Percentiles rank a stretch among this genome's conserved stretches.
These are phyloP conservation scores for Sporisorium iseilematis-ciliati DNA, from an alignment of 1,284 basidiomycete genomes.

Conservation along the genomic window DNA sequence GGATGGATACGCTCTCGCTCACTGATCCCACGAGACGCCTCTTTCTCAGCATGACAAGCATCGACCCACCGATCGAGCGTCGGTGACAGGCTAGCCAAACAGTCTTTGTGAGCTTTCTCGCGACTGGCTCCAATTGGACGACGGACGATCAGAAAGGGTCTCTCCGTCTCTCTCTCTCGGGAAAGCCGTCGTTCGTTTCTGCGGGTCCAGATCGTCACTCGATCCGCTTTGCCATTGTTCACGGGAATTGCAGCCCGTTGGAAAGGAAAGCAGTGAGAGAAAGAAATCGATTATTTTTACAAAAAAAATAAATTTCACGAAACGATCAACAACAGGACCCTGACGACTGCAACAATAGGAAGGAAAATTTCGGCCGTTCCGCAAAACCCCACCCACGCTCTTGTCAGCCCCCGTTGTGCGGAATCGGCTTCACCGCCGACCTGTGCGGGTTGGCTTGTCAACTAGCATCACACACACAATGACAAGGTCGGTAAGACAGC, in stretches of 20 bases:
- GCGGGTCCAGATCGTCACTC: conserved; percentile 5
- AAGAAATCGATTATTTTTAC: background rate
- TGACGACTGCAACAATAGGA: background rate
- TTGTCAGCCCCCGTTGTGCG: background rate
- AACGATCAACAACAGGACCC: background rate
- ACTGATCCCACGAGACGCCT: no score
- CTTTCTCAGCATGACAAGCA: no score
- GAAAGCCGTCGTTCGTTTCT: background rate
- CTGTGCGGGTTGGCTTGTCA: background rate
- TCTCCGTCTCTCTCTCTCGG: background rate
- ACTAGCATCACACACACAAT: background rate
- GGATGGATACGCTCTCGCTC: no score
- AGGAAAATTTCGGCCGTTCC: no score
- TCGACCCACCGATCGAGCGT: no score
- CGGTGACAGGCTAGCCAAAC: no score
- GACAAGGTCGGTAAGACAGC: no score
- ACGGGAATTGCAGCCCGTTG: conserved; percentile 5
- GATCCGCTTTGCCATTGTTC: conserved; percentile 3
- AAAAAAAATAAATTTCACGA: background rate
- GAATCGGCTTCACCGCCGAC: background rate
- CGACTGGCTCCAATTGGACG: background rate
- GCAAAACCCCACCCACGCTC: background rate
- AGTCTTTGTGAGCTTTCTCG: no score
- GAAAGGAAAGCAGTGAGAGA: background rate
- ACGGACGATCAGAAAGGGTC: conserved; percentile 4